phyloP scores from a whole-genome alignment of 2,329 filamentous ascomycete genomes.

The Pyrenophora tritici-repentis region DNA sequence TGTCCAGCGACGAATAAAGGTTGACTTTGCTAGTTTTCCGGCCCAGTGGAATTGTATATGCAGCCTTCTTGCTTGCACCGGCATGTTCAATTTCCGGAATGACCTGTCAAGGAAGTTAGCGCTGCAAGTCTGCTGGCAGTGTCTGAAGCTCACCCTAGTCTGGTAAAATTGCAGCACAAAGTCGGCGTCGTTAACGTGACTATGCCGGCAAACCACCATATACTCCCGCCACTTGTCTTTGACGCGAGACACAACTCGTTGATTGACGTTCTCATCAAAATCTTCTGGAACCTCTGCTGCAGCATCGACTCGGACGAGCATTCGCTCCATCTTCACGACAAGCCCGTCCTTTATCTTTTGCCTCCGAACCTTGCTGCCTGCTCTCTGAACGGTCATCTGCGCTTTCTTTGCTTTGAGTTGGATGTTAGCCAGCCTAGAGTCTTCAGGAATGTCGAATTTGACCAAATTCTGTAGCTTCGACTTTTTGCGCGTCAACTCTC shows the following conservation, averaged over 20 bases:
- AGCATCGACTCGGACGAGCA: conserved; percentile 67
- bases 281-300: conserved; percentile 61
- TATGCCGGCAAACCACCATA: conserved; percentile 64
- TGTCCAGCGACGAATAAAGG: conserved; percentile 69
- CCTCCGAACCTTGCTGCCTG: conserved; percentile 45
- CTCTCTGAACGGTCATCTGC: conserved; percentile 45
- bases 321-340: conserved; percentile 70
- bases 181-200: conserved; percentile 58
- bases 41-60: conserved; percentile 62
- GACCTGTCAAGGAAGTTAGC: conserved; percentile 43
- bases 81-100: conserved; percentile 63
- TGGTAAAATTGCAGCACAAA: conserved; percentile 66
- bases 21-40: conserved; percentile 62
- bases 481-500: conserved; percentile 29
- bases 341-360: conserved; percentile 59
- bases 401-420: conserved; percentile 48
- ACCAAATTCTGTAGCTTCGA: conserved; percentile 46
- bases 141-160: conserved; percentile 52
- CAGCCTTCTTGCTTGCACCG: conserved; percentile 59
- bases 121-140: background rate
- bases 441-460: conserved; percentile 51
- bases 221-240: conserved; percentile 71
- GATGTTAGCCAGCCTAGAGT: conserved; percentile 45
- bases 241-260: conserved; percentile 62
- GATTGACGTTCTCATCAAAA: conserved; percentile 67